Base-by-base conservation (phyloP, 768 basidiomycete species). In the Aureoboletus auriporus region DNA sequence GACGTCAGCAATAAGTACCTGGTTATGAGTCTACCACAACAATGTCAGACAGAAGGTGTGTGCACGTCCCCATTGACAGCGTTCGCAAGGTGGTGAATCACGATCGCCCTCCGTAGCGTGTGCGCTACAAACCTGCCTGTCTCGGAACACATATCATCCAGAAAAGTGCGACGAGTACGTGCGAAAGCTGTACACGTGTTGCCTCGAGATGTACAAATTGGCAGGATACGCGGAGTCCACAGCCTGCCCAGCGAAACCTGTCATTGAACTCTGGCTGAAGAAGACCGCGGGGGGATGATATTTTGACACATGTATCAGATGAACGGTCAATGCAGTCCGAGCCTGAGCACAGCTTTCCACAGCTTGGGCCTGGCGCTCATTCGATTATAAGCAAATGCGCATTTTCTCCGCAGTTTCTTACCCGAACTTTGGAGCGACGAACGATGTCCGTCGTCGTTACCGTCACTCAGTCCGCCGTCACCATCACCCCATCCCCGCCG, bases 111-210 rank as follows among this genome's bases (percentile, higher is more conserved):
- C 1, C 5, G 1, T 55, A 88, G 86, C 86, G 0, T 88, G 86
- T 58, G 63, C 70, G 17, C 68, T 88, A 4, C 86, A 87, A 38
- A 47, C 68, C 1, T 89, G 86, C 59, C 69, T 88, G 28, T 74
- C 73, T 44, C 80, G 75, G 51, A 76, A 87, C 61, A 84, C 80
- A 0, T 87, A 85, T 57, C 56, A 54, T 3, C 85, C 82, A 0
- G 83, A 85, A 16, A 80, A 75, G 52, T 89, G 86, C 57, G 69
- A 81, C 37, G 58, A 66, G 8, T 60, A 73, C 10, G 58, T 87
- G 17, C 68, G 75, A 43, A 70, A 66, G 20, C 71, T 89, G 14
- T 88, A 88, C 58, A 48, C 58, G 48, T 88, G 86, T 53, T 89
- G 86, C 57, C 69, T 75, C 38, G 47, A 59, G 26, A 77, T 87